Conservation (phyloP, 129 eudicot species). For the Heracleum sosnowskyi region DNA sequence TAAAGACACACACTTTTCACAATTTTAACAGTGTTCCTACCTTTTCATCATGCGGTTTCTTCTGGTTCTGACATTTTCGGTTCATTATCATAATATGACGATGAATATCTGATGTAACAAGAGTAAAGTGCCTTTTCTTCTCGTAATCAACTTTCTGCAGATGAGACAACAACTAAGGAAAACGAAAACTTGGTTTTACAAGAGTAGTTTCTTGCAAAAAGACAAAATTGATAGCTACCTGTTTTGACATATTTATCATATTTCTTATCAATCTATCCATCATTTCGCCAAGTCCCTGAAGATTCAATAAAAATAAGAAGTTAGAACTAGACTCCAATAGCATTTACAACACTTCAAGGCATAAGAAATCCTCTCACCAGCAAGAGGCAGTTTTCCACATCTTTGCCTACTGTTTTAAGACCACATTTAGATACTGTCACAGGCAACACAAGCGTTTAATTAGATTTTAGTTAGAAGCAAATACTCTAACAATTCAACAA, state of each 20-base stretch:
- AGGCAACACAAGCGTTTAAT: background rate
- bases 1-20: background rate
- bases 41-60: background rate
- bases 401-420: background rate
- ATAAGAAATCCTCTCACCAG: slow-evolving; percentile 7
- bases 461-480: background rate
- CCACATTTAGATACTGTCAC: slow-evolving; percentile 8
- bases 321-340: background rate
- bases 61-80: background rate
- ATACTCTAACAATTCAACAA: background rate
- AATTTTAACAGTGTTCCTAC: background rate
- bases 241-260: slow-evolving; percentile 12
- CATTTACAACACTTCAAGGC: background rate
- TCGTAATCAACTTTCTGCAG: slow-evolving; percentile 13
- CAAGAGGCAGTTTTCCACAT: slow-evolving; percentile 1
- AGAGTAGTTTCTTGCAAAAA: background rate
- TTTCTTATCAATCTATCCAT: slow-evolving; percentile 3
- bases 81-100: slow-evolving; percentile 2
- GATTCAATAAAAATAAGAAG: background rate
- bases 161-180: background rate
- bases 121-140: slow-evolving; percentile 1
- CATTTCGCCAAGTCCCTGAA: slow-evolving; percentile 8
- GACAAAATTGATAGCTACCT: background rate
- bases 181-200: background rate
- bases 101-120: slow-evolving; percentile 10